Conservation (phyloP, 2,329 filamentous ascomycete genomes). For the Metarhizium anisopliae region DNA sequence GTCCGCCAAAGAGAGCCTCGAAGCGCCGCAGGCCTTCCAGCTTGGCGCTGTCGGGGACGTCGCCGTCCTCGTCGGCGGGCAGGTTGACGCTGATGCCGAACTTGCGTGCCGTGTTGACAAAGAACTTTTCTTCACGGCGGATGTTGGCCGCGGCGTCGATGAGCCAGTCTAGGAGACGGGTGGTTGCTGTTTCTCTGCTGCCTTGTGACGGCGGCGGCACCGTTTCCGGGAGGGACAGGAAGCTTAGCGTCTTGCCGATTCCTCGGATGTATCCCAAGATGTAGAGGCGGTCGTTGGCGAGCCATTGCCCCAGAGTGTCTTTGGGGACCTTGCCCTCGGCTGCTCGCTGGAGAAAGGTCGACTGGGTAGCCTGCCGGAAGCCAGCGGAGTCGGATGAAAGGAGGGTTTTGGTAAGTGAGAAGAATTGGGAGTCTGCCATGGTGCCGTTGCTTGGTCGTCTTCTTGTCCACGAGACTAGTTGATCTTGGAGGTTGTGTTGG, state of each 20-base stretch:
- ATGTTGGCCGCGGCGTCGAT: constrained; percentile 58
- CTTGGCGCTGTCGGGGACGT: constrained; percentile 21
- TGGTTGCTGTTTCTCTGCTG: constrained; percentile 33
- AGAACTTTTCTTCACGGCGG: constrained; percentile 57
- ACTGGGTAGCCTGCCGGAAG: constrained; percentile 51
- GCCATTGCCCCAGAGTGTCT: constrained; percentile 51
- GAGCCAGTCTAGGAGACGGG: constrained; percentile 48
- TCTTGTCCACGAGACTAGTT: background rate
- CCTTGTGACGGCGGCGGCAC: constrained; percentile 4
- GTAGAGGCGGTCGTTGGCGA: constrained; percentile 64
- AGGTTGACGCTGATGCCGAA: constrained; percentile 47
- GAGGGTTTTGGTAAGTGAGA: constrained; percentile 48
- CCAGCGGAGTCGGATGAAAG: constrained; percentile 35
- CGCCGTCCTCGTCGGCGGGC: constrained; percentile 10
- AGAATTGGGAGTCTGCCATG: constrained; percentile 2
- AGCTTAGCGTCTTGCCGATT: constrained; percentile 53
- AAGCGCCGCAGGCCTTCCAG: constrained; percentile 30
- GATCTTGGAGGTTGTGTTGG: too few species aligned
- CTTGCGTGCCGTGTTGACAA: constrained; percentile 51
- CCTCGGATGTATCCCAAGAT: constrained; percentile 62
- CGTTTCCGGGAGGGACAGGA: constrained; percentile 44
- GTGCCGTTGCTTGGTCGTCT: background rate
- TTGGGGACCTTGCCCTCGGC: constrained; percentile 53
- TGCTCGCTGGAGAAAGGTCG: constrained; percentile 56
- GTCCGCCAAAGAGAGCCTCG: constrained; percentile 42